These are phyloP conservation scores for Ochetophila trinervis DNA, from an alignment of 306 rosid genomes.

Conservation along the genomic window DNA sequence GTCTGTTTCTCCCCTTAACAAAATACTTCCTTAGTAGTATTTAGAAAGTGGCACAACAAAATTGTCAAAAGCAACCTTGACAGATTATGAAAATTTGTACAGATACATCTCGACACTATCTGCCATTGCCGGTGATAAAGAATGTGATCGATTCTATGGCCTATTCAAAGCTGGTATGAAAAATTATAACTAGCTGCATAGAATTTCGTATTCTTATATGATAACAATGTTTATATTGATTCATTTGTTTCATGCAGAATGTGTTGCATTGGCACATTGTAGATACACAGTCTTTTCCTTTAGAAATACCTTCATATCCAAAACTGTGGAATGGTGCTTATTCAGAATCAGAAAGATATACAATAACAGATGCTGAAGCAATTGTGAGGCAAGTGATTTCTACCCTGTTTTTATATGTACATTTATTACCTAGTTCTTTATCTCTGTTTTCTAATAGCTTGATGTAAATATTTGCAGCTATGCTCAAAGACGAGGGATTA, in stretches of 20 bases:
- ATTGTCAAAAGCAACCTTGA: not conserved
- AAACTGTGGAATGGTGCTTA: constrained; percentile 46
- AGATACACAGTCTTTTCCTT: constrained; percentile 41
- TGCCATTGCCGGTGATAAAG: constrained; percentile 43
- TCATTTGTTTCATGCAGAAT: constrained; percentile 20
- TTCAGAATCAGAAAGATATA: constrained; percentile 38
- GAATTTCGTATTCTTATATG: too few relatives aligned
- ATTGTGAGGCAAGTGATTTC: constrained; percentile 35
- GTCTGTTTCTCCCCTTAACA: not conserved
- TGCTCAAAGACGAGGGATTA: constrained; percentile 38
- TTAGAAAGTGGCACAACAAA: not conserved
- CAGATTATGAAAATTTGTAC: constrained; percentile 18
- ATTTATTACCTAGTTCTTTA: not conserved
- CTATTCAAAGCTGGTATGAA: constrained; percentile 39
- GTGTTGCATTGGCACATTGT: constrained; percentile 53
- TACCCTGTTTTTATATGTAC: not conserved
- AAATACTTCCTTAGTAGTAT: not conserved
- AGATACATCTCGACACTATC: constrained; percentile 47
- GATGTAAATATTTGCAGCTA: constrained; percentile 18
- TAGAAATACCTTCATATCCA: constrained; percentile 48
- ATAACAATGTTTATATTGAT: too few relatives aligned
- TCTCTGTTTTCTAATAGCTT: not conserved
- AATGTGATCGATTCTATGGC: constrained; percentile 43
- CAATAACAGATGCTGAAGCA: constrained; percentile 33
- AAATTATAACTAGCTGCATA: too few relatives aligned